Base-by-base conservation (phyloP, 2,329 filamentous ascomycete species). In the Fusarium luffae region DNA sequence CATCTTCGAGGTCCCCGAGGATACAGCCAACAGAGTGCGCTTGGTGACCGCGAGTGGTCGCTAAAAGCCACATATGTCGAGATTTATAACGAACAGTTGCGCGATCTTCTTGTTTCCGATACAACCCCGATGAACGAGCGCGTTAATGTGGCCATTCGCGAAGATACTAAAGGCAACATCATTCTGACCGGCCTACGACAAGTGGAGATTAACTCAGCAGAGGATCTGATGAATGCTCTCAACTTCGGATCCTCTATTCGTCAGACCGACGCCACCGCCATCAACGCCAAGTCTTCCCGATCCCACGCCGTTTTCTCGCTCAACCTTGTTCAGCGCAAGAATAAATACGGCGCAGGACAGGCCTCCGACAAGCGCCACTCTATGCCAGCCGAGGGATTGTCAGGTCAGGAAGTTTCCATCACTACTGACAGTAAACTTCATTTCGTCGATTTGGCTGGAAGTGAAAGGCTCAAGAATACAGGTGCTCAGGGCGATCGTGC, bases 401-500 rank as follows among this genome's bases (percentile, higher is more conserved):
- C 90, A 4, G 87, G 88, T 25, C 75, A 79, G 32, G 88, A 90
- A 19, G 88, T 90, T 34, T 86, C 86, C 50, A 86, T 98, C 43
- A 98, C 94, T 0, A 92, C 96, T 12, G 96, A 99, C 80, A 99
- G 96, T 88, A 99, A 99, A 81, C 86, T 99, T 52, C 96, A 99
- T 79, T 99, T 99, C 77, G 96, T 99, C 63, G 96, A 99, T 88
- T 83, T 99, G 79, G 96, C 96, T 54, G 96, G 96, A 70, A 98
- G 96, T 78, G 96, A 99, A 82, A 89, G 96, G 73, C 84, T 99
- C 76, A 99, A 99, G 83, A 98, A 99, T 75, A 99, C 96, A 0
- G 93, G 94, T 34, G 96, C 96, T 1, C 94, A 97, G 68, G 96
- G 96, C 44, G 96, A 98, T 74, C 89, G 96, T 60, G 96, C 96